A percentile compares a stretch with the other conserved stretches of the same genome.
Evolutionary conservation across 2,329 filamentous ascomycete species (phyloP).

Genomic region (Orbilia quercus): DNA sequence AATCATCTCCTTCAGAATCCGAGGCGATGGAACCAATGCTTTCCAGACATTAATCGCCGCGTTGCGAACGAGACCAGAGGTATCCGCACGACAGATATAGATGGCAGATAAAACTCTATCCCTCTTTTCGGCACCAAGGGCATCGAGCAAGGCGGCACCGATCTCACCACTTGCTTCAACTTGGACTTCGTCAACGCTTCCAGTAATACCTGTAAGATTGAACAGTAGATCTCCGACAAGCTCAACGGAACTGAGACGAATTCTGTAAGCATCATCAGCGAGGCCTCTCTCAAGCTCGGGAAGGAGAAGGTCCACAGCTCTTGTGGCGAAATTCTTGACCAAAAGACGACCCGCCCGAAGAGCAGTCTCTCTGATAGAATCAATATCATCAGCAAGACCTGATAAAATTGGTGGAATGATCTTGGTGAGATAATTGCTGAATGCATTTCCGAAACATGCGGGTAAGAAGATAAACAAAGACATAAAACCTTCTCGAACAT

Average conservation of each 20-base stretch:
- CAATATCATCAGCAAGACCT: slow-evolving; percentile 93
- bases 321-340: slow-evolving; percentile 97
- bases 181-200: slow-evolving; percentile 76
- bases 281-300: slow-evolving; percentile 95
- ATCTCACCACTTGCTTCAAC: slow-evolving; percentile 79
- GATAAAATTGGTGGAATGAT: slow-evolving; percentile 96
- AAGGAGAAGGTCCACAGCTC: slow-evolving; percentile 90
- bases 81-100: slow-evolving; percentile 98
- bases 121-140: slow-evolving; percentile 93
- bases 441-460: slow-evolving; percentile 98
- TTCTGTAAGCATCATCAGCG: slow-evolving; percentile 97
- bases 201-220: slow-evolving; percentile 94
- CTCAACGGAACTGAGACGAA: slow-evolving; percentile 97
- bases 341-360: slow-evolving; percentile 90
- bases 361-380: slow-evolving; percentile 96
- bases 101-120: slow-evolving; percentile 97
- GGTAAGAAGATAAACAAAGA: slow-evolving; percentile 99
- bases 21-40: slow-evolving; percentile 89
- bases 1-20: slow-evolving; percentile 92
- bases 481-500: slow-evolving; percentile 98
- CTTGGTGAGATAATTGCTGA: slow-evolving; percentile 91
- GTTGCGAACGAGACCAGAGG: slow-evolving; percentile 86
- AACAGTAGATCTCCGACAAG: slow-evolving; percentile 96
- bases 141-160: slow-evolving; percentile 89
- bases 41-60: slow-evolving; percentile 97